These are phyloP conservation scores for Cutaneotrichosporon sp. DNA, from an alignment of 1,284 basidiomycete genomes.

Conservation along the genomic window DNA sequence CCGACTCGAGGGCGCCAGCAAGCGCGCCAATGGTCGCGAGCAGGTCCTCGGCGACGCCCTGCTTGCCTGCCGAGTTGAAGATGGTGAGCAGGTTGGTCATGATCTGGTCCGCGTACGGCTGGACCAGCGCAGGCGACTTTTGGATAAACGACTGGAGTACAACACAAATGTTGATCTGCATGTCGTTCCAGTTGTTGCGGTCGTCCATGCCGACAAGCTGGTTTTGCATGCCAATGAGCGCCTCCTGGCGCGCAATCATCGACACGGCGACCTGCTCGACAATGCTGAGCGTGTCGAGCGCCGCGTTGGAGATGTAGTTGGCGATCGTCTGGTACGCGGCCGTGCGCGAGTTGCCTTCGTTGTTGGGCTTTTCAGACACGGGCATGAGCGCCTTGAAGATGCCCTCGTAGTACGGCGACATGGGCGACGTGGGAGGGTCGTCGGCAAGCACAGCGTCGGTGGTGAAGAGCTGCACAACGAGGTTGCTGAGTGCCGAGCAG, in stretches of 20 bases:
- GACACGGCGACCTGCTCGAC: conserved; percentile 78
- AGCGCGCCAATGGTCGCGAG: conserved; percentile 93
- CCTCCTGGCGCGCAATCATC: conserved; percentile 83
- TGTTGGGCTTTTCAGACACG: conserved; percentile 73
- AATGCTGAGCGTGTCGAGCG: conserved; percentile 71
- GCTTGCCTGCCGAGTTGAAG: conserved; percentile 80
- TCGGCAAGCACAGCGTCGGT: conserved; percentile 50
- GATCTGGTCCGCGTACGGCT: conserved; percentile 84
- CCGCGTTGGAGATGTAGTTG: conserved; percentile 74
- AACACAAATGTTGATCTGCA: conserved; percentile 92
- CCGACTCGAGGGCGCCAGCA: conserved; percentile 68
- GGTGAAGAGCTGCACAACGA: conserved; percentile 73
- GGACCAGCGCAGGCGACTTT: conserved; percentile 75
- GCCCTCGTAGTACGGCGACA: conserved; percentile 86
- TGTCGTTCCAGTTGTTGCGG: conserved; percentile 97
- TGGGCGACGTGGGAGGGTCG: conserved; percentile 54
- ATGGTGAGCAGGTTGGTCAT: conserved; percentile 88
- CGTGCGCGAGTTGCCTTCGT: conserved; percentile 89
- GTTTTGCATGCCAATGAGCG: conserved; percentile 75
- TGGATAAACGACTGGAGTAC: conserved; percentile 80
- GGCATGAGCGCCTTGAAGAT: conserved; percentile 74
- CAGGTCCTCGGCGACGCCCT: conserved; percentile 93
- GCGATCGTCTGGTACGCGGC: conserved; percentile 95
- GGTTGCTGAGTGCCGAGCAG: conserved; percentile 94
- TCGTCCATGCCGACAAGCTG: conserved; percentile 95